Conservation (phyloP, 768 basidiomycete genomes). For the Suillus spraguei region DNA sequence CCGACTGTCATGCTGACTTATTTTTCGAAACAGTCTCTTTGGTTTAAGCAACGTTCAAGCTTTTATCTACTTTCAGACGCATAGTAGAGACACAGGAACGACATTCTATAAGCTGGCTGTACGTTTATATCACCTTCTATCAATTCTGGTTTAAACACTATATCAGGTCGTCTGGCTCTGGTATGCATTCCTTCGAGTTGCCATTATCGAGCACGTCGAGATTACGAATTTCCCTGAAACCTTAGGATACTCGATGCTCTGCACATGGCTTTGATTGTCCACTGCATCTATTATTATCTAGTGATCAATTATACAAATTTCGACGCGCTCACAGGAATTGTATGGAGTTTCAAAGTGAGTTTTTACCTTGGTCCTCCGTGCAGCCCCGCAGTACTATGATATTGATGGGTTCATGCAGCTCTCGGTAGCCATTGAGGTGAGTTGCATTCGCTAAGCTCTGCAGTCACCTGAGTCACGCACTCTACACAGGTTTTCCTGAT, state of each 20-base stretch:
- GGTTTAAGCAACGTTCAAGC: conserved; percentile 1
- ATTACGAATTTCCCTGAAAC: background rate
- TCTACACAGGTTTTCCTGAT: conserved; percentile 3
- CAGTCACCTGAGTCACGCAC: background rate
- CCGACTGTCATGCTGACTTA: background rate
- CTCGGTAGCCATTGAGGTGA: background rate
- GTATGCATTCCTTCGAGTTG: conserved; percentile 7
- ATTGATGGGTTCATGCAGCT: background rate
- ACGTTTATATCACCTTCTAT: background rate
- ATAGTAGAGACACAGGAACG: background rate
- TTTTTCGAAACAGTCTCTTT: background rate
- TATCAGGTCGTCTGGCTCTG: conserved; percentile 14
- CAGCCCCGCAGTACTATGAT: background rate
- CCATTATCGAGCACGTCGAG: background rate
- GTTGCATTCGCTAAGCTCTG: background rate
- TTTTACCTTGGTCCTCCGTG: background rate
- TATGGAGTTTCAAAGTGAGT: conserved; percentile 26
- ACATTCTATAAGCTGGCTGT: background rate
- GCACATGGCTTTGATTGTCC: conserved; percentile 37
- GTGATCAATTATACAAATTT: conserved; percentile 38
- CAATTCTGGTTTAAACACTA: background rate
- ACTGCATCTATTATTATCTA: conserved; percentile 39
- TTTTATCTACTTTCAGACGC: conserved; percentile 2
- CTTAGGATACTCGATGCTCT: conserved; percentile 39
- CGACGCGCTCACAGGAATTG: conserved; percentile 27